Conservation (phyloP, 2,329 filamentous ascomycete species). For the Nakataea oryzae region DNA sequence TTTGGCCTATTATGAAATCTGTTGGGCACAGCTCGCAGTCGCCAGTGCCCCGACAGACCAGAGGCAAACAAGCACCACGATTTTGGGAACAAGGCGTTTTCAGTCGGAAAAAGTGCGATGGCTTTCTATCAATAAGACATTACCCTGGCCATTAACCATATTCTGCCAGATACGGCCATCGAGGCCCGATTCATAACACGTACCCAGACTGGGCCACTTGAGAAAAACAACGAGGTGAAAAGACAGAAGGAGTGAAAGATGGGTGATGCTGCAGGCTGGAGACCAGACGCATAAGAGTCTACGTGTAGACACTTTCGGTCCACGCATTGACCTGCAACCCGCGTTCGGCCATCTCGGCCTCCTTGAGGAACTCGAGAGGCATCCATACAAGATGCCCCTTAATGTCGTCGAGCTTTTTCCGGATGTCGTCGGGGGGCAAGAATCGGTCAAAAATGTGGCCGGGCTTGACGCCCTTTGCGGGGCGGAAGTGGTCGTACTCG, state of each 20-base stretch:
- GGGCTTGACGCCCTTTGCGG: conserved; percentile 58
- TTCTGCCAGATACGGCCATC: not conserved
- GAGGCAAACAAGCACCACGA: too few relatives aligned
- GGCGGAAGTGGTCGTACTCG: conserved; percentile 76
- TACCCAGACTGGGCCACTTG: too few relatives aligned
- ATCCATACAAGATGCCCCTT: conserved; percentile 91
- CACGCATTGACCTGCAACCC: conserved; percentile 77
- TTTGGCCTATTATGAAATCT: too few relatives aligned
- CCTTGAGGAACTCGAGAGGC: conserved; percentile 76
- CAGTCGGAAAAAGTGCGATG: too few relatives aligned
- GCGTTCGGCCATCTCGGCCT: conserved; percentile 81
- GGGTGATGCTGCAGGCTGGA: too few relatives aligned
- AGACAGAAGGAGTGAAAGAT: not conserved
- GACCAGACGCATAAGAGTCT: not conserved
- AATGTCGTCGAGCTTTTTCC: conserved; percentile 66
- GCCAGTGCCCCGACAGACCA: too few relatives aligned
- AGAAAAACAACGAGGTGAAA: not conserved
- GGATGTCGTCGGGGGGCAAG: conserved; percentile 61
- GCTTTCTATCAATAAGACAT: not conserved
- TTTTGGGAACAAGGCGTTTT: too few relatives aligned
- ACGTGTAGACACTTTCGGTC: conserved; percentile 83
- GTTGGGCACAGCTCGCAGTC: too few relatives aligned
- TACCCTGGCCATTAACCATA: not conserved
- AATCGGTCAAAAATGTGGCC: conserved; percentile 82
- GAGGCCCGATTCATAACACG: too few relatives aligned